These are phyloP conservation scores for Zalaria sp. DNA, from an alignment of 2,329 filamentous ascomycete genomes.

Conservation along the genomic window DNA sequence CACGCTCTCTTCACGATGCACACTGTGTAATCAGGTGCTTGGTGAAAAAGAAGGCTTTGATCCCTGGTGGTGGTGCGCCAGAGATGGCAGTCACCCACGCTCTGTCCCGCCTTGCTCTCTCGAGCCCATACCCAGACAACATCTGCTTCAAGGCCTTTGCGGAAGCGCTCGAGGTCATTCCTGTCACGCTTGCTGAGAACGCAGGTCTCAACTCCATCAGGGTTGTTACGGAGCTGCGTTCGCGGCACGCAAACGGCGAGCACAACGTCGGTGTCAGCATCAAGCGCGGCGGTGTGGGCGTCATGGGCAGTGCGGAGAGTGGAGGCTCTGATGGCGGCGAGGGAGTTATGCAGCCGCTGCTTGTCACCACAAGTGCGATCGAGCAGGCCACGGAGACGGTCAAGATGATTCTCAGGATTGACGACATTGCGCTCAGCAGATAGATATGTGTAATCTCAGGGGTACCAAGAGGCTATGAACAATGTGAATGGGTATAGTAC, in stretches of 20 bases:
- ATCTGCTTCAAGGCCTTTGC: slow-evolving; percentile 99
- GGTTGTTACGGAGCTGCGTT: slow-evolving; percentile 89
- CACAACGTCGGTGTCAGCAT: slow-evolving; percentile 95
- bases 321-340: slow-evolving; percentile 9
- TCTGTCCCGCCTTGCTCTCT: slow-evolving; percentile 67
- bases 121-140: slow-evolving; percentile 77
- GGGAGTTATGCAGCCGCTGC: slow-evolving; percentile 79
- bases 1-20: slow-evolving; percentile 91
- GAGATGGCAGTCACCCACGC: slow-evolving; percentile 92
- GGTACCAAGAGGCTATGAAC: no score
- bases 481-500: no score
- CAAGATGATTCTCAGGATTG: slow-evolving; percentile 75
- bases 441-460: slow-evolving; percentile 6
- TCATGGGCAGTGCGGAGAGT: slow-evolving; percentile 52
- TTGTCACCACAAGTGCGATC: slow-evolving; percentile 95
- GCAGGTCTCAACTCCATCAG: slow-evolving; percentile 97
- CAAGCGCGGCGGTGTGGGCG: slow-evolving; percentile 92
- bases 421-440: slow-evolving; percentile 44
- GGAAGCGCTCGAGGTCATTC: slow-evolving; percentile 92
- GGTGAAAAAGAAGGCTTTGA: slow-evolving; percentile 99
- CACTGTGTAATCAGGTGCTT: slow-evolving; percentile 94
- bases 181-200: slow-evolving; percentile 93
- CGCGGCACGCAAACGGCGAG: slow-evolving; percentile 89
- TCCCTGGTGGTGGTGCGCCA: slow-evolving; percentile 88
- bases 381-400: slow-evolving; percentile 96